phyloP scores from a whole-genome alignment of 2,329 filamentous ascomycete species.

The Paecilomyces dactylethromorphus region DNA sequence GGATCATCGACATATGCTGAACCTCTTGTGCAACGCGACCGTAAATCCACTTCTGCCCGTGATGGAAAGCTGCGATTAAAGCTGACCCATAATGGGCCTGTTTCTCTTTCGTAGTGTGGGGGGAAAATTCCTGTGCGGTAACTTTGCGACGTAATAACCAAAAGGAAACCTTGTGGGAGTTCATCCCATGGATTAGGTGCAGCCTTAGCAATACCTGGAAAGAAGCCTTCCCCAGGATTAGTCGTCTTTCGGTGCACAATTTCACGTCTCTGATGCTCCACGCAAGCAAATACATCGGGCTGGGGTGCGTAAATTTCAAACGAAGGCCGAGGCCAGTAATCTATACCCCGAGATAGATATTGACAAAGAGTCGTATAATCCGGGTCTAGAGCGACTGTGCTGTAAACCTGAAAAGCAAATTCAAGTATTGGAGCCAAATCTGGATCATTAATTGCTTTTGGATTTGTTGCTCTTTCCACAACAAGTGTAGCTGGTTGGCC shows the following conservation, averaged over 20 bases:
- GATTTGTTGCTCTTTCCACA: background rate
- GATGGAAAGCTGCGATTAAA: constrained; percentile 3
- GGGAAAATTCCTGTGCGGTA: background rate
- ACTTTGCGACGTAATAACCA: constrained; percentile 5
- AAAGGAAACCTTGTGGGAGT: constrained; percentile 1
- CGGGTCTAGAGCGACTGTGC: constrained; percentile 4
- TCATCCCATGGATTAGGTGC: background rate
- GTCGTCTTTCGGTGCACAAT: constrained; percentile 4
- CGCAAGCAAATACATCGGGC: constrained; percentile 6
- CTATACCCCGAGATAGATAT: constrained; percentile 1
- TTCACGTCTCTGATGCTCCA: constrained; percentile 10
- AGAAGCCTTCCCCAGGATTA: background rate
- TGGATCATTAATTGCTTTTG: background rate
- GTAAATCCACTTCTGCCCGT: background rate
- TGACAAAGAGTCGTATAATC: constrained; percentile 1
- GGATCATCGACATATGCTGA: background rate
- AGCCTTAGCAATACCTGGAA: constrained; percentile 4
- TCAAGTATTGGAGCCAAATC: background rate
- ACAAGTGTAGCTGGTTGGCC: background rate
- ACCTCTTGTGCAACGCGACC: background rate
- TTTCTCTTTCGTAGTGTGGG: background rate
- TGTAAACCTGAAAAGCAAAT: constrained; percentile 8
- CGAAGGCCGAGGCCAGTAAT: background rate
- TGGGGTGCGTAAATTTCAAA: constrained; percentile 9
- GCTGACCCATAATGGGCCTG: constrained; percentile 1